Percentiles rank a stretch among this genome's conserved stretches.
These are phyloP conservation scores for Syncephalastrum racemosum DNA, from an alignment of 371 early-diverging fungal genomes.

Conservation along the genomic window DNA sequence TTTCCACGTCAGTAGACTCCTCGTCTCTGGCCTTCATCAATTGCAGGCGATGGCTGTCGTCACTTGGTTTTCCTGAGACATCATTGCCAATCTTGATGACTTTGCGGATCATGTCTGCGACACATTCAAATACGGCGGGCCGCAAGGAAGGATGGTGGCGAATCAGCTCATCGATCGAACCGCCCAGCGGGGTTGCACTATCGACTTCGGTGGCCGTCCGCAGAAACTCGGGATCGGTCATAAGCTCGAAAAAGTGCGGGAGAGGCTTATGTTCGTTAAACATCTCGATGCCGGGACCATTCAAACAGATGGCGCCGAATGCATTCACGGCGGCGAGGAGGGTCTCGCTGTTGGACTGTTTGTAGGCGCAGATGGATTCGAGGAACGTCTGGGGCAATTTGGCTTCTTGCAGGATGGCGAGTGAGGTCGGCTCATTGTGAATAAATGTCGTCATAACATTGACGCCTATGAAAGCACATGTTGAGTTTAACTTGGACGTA, in stretches of 20 bases:
- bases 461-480: constrained; percentile 52
- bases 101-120: constrained; percentile 64
- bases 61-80: constrained; percentile 41
- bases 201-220: constrained; percentile 81
- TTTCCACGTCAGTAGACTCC: constrained; percentile 31
- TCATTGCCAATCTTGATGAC: constrained; percentile 49
- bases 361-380: constrained; percentile 55
- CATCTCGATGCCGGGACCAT: constrained; percentile 81
- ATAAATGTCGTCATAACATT: constrained; percentile 94
- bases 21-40: constrained; percentile 21
- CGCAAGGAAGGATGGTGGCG: constrained; percentile 92
- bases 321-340: constrained; percentile 87
- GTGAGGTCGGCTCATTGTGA: constrained; percentile 94
- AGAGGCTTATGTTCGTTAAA: constrained; percentile 74
- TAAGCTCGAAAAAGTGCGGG: constrained; percentile 71
- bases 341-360: constrained; percentile 75
- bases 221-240: constrained; percentile 76
- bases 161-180: constrained; percentile 91
- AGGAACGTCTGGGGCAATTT: constrained; percentile 85
- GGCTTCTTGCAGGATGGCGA: constrained; percentile 90
- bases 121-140: constrained; percentile 64
- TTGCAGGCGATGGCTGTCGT: constrained; percentile 43
- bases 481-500: constrained; percentile 3
- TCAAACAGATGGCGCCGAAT: constrained; percentile 95
- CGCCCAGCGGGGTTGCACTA: constrained; percentile 77